Base-by-base conservation (phyloP, 805 yeast species). In the Candida bentonensis region DNA sequence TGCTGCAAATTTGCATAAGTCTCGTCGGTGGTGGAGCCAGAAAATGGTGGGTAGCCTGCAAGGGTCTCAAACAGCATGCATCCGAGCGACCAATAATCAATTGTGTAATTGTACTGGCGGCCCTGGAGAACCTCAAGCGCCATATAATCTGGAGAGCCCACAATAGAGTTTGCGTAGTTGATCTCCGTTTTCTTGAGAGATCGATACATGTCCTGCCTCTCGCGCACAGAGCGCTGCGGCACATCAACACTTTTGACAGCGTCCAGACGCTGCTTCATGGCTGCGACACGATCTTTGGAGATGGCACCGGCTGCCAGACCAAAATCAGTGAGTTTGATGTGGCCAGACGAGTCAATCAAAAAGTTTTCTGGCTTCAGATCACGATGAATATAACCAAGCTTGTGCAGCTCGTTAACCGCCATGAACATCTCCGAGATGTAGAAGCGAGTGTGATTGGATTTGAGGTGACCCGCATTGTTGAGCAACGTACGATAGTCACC, bases 141-240 rank as follows among this genome's bases (percentile, higher is more conserved):
- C 99, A 92, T 92, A 60, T 92, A 92, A 63, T 92, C 99, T 1
- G 99, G 99, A 3, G 95, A 83, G 1, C 99, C 99, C 15, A 92
- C 99, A 53, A 89, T 85, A 1, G 96, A 86, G 55, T 85, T 84
- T 15, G 99, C 97, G 56, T 82, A 81, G 54, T 83, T 86, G 47
- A 84, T 73, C 54, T 87, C 95, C 27, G 73, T 73, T 33, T 56
- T 55, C 52, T 94, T 76, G 44, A 80, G 61, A n/a, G 81, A 78
- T 49, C 84, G 78, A 63, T 88, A 92, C 59, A 87, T 68, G 55
- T 76, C 72, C 63, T 89, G 95, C 64, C 98, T 79, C 63, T 94
- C 96, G 44, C 73, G 73, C 56, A 89, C 76, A 2, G 94, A 73
- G 57, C 85, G 76, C 48, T 83, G 81, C 15, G 73, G 69, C 25